Evolutionary conservation across 176 grass and related monocot genomes (phyloP).

Genomic region (Ampelocalamus luodianensis): DNA sequence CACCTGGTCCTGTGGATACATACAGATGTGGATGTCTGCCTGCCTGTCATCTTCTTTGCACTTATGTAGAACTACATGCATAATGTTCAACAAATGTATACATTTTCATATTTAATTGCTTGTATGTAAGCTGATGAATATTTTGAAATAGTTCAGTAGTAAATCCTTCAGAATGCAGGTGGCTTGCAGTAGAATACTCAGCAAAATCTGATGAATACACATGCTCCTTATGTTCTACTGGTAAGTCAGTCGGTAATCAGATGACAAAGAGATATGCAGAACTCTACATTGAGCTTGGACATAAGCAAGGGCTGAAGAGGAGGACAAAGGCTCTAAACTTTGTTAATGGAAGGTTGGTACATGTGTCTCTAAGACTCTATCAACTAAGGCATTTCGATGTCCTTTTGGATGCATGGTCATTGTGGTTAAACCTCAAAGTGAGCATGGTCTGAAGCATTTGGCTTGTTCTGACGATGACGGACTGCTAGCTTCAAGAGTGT

Average conservation of each 20-base stretch:
- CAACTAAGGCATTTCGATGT: conserved; percentile 29
- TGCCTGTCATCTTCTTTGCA: neutral
- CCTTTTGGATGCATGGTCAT: conserved; percentile 37
- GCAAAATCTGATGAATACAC: neutral
- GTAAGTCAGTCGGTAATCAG: neutral
- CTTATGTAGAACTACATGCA: neutral
- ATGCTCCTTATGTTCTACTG: neutral
- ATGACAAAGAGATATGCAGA: neutral
- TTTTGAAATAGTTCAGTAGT: neutral
- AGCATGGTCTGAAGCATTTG: conserved; percentile 48
- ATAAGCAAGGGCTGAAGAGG: conserved; percentile 20
- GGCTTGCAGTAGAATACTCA: neutral
- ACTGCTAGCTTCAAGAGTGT: conserved; percentile 45
- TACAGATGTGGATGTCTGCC: neutral
- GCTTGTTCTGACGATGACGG: conserved; percentile 40
- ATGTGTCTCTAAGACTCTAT: conserved; percentile 51
- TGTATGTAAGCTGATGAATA: neutral
- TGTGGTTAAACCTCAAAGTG: conserved; percentile 55
- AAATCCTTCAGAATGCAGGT: neutral
- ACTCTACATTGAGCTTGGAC: neutral
- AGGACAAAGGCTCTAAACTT: conserved; percentile 35
- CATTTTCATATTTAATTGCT: neutral
- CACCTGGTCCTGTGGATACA: neutral
- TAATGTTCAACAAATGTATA: neutral
- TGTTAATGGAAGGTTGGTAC: conserved; percentile 41